Percentiles rank a stretch among this genome's conserved stretches.
Conservation (phyloP, 2,329 filamentous ascomycete genomes). For the Chalara sp. region DNA sequence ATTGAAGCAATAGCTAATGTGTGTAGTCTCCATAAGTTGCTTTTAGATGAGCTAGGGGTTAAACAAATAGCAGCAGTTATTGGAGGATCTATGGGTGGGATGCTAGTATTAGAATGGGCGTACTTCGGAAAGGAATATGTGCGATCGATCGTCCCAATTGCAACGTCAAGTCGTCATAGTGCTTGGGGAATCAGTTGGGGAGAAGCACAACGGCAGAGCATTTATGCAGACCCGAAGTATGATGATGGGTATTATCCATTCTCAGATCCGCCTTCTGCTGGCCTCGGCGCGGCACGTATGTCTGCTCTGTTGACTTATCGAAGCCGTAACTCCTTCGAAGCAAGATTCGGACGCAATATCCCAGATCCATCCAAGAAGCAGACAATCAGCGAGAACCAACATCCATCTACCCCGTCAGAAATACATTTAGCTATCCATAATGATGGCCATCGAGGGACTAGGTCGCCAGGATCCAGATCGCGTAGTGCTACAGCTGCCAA, state of each 20-base stretch:
- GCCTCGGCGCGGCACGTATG: constrained; percentile 92
- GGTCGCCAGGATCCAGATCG: constrained; percentile 40
- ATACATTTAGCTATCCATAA: constrained; percentile 74
- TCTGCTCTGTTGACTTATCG: constrained; percentile 92
- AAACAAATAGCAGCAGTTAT: constrained; percentile 72
- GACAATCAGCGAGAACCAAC: constrained; percentile 66
- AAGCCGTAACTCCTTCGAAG: constrained; percentile 94
- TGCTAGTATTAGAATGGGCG: constrained; percentile 87
- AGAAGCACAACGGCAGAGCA: constrained; percentile 82
- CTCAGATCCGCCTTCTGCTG: constrained; percentile 76
- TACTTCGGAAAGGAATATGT: constrained; percentile 88
- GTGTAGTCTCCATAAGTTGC: constrained; percentile 66
- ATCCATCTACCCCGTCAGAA: constrained; percentile 52
- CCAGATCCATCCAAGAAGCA: constrained; percentile 79
- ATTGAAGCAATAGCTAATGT: neutral
- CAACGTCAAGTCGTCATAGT: constrained; percentile 77
- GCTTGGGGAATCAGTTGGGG: constrained; percentile 91
- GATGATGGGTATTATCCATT: constrained; percentile 93
- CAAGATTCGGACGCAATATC: constrained; percentile 87
- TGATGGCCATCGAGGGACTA: constrained; percentile 64
- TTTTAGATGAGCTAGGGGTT: constrained; percentile 76
- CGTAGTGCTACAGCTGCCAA: constrained; percentile 23
- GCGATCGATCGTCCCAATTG: constrained; percentile 72
- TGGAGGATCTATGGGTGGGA: constrained; percentile 80
- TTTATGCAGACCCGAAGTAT: constrained; percentile 97